Base-by-base conservation (phyloP, 2,329 filamentous ascomycete species). In the Botrytis deweyae region DNA sequence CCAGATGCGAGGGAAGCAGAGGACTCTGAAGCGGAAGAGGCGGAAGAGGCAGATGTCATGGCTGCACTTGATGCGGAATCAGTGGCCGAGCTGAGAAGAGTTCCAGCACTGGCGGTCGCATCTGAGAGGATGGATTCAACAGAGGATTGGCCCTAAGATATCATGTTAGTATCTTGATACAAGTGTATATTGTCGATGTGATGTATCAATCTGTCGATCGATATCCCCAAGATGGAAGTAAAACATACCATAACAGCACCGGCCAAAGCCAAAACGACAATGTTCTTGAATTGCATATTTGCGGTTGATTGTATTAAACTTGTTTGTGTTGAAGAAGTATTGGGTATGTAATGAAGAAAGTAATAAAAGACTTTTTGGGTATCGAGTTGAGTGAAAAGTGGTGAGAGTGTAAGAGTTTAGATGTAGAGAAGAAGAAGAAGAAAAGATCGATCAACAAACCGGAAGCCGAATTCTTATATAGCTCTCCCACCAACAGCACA, bases 241-340 rank as follows among this genome's bases (percentile, higher is more conserved):
- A 75, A 5, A 10, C 74, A 44, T 75, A 78, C 78, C 55, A 75
- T 63, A 64, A 76, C 77, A 38, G 74, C 66, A 40, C 75, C 75
- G 76, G 76, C 78, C 61, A 79, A 72, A 75, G 78, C 78, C 74
- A 79, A 73, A 65, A 80, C 66, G 73, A 76, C 25, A 46, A 76
- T 18, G 73, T 78, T 78, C 74, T 78, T 79, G 76, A 79, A 77
- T 76, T 80, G 79, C 79, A 80, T 80, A n/a, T 75, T 72, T 68
- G 70, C 63, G 70, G 63, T 67, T 36, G 64, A 40, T 10, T n/a
- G 25, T 16, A 38, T 46, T 40, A 25, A 25, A 62, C 12, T 62
- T 62, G 59, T 18, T n/a, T 25, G 46, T 38, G 18, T 25, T 18
- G 25, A 9, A 38, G 33, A 52, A 40, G 64, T 66, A 22, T 64